phyloP scores from a whole-genome alignment of 2,329 filamentous ascomycete species.

The Penicillium sp. region DNA sequence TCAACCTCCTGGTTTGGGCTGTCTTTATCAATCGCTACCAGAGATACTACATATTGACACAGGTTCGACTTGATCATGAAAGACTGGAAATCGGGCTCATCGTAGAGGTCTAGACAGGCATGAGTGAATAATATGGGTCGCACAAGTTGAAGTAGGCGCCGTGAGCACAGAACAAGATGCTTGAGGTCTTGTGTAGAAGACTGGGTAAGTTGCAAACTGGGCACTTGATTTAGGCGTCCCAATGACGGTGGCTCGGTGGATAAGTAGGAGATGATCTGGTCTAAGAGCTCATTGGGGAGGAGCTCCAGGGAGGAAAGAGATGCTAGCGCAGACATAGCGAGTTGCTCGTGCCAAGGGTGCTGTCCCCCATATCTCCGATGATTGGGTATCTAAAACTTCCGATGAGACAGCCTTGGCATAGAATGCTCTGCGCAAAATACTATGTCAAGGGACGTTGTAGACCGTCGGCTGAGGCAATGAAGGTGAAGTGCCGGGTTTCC shows the following conservation, averaged over 20 bases:
- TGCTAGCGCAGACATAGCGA: constrained; percentile 24
- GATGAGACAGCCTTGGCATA: background rate
- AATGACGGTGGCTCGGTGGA: constrained; percentile 52
- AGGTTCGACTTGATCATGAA: constrained; percentile 40
- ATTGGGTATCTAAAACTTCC: background rate
- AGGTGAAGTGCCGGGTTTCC: constrained; percentile 23
- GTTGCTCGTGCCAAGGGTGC: constrained; percentile 26
- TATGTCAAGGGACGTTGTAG: background rate
- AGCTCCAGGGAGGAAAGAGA: constrained; percentile 14
- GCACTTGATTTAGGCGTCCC: constrained; percentile 51
- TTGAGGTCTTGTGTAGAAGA: constrained; percentile 52
- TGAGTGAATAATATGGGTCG: constrained; percentile 61
- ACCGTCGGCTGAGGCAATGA: constrained; percentile 17
- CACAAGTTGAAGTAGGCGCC: constrained; percentile 52
- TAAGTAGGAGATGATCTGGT: constrained; percentile 58
- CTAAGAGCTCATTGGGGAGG: constrained; percentile 63
- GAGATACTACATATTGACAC: constrained; percentile 44
- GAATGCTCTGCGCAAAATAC: background rate
- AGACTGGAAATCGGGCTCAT: constrained; percentile 36
- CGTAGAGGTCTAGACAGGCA: constrained; percentile 41
- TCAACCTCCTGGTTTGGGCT: constrained; percentile 40
- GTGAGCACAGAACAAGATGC: constrained; percentile 54
- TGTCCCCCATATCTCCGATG: constrained; percentile 17
- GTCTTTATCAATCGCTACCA: constrained; percentile 48
- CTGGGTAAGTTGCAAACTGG: constrained; percentile 44